Base-by-base conservation (phyloP, 1,284 basidiomycete genomes). In the Cutaneotrichosporon cavernicola region DNA sequence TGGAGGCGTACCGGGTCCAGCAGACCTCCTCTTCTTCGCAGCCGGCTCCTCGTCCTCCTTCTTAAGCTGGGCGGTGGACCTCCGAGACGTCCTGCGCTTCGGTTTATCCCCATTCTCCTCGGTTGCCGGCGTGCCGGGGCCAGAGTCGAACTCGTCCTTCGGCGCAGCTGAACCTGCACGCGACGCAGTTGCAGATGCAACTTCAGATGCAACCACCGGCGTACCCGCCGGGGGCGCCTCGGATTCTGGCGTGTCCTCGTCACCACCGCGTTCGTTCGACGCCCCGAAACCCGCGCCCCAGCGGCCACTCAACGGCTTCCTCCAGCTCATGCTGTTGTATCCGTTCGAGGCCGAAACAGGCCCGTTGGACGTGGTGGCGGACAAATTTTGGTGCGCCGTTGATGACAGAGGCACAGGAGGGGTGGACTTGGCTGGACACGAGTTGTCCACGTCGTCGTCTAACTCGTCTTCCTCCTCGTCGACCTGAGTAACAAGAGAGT, bases 221-320 rank as follows among this genome's bases (percentile, higher is more conserved):
- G 22, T 47, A 0, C 34, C 56, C 1, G 55, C 31, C 10, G 49
- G 31, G 1, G 51, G 49, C 16, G 62, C 62, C 13, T 64, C 63
- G 10, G 60, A 49, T 13, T 69, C 67, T 26, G 65, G 65, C 0
- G 62, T 65, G 26, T 61, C 69, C 11, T 69, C 70, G 9, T 70
- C 72, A 7, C 71, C 73, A 16, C 74, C 72, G 31, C 74, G 62
- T 56, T 77, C 74, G 51, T 76, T 76, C 14, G 74, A 75, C 34
- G 68, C 66, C 26, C 72, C 75, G 51, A 73, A 74, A 2, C 73
- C 72, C 18, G 68, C 63, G 5, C 64, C 63, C 72, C 73, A 69
- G 26, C 60, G 53, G 1, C 65, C 40, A 16, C 60, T 49, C 59
- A 73, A 61, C 63, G 70, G 62, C 60, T 70, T 56, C 32, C 70